A percentile compares a stretch with the other conserved stretches of the same genome.
Evolutionary conservation across 2,329 filamentous ascomycete species (phyloP).

Genomic region (Lithohypha guttulata): DNA sequence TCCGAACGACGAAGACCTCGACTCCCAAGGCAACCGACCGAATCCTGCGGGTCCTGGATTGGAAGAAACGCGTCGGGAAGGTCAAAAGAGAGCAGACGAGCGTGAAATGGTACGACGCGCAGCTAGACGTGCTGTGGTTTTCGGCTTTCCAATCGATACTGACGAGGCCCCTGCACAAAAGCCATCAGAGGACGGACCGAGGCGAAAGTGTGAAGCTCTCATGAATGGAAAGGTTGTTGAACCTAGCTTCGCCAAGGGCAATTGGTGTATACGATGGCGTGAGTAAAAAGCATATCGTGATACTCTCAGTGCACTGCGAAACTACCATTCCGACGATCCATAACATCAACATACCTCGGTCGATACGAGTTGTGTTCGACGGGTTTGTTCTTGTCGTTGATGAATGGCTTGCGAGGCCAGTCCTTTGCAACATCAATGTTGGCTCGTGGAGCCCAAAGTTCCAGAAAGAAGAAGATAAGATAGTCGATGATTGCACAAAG

Average conservation of each 20-base stretch:
- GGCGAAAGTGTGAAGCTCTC: conserved; percentile 46
- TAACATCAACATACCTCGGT: conserved; percentile 18
- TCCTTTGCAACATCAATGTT: conserved; percentile 81
- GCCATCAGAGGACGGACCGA: background rate
- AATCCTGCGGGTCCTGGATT: conserved; percentile 35
- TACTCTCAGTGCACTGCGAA: conserved; percentile 16
- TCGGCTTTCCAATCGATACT: conserved; percentile 12
- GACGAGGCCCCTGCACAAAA: conserved; percentile 2
- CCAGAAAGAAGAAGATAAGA: conserved; percentile 74
- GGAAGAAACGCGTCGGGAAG: conserved; percentile 24
- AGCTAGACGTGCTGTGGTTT: conserved; percentile 15
- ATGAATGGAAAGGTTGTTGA: conserved; percentile 50
- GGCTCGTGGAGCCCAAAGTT: conserved; percentile 74
- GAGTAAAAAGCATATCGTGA: conserved; percentile 24
- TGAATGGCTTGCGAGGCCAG: conserved; percentile 67
- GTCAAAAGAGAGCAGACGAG: conserved; percentile 17
- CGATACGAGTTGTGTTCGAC: conserved; percentile 19
- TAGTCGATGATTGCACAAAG: conserved; percentile 92
- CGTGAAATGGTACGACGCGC: conserved; percentile 18
- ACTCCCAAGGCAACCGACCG: conserved; percentile 22
- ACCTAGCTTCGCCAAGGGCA: conserved; percentile 50
- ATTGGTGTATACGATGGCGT: conserved; percentile 50
- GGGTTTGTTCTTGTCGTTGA: conserved; percentile 24
- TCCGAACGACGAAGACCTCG: conserved; percentile 3
- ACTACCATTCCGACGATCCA: conserved; percentile 23